phyloP scores from a whole-genome alignment of 78 protist species.

The Dictyostelium brefeldianum region DNA sequence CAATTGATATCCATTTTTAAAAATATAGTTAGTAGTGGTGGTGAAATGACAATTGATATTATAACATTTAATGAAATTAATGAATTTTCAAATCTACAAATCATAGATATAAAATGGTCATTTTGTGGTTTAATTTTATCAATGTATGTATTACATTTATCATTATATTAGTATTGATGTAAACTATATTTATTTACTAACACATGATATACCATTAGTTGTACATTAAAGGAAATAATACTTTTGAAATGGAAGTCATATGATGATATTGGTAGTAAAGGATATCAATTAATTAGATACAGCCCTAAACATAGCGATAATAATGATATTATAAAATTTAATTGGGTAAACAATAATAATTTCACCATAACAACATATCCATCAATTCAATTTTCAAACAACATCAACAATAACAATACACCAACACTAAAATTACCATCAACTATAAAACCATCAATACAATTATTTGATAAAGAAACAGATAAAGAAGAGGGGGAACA shows the following conservation, averaged over 20 bases:
- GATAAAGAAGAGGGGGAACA: neutral
- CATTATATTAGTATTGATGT: too few relatives aligned
- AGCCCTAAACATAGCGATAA: neutral
- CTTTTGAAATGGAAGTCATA: neutral
- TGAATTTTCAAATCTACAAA: neutral
- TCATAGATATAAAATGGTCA: slow-evolving; percentile 17
- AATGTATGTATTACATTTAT: slow-evolving; percentile 1
- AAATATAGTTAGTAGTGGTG: neutral
- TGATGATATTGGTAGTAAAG: neutral
- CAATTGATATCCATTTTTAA: neutral
- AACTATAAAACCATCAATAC: neutral
- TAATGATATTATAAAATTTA: neutral
- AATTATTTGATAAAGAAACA: neutral
- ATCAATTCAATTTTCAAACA: neutral
- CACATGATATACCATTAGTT: too few relatives aligned
- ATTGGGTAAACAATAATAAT: neutral
- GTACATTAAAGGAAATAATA: neutral
- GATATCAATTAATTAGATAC: neutral
- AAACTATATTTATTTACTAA: too few relatives aligned
- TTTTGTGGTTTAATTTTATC: neutral
- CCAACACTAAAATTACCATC: neutral
- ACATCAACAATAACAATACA: neutral
- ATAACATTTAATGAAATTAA: neutral
- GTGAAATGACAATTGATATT: neutral
- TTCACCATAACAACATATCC: neutral